A percentile compares a stretch with the other conserved stretches of the same genome.
Conservation (phyloP, 208 protist species). For the Acanthamoeba rhysodes region DNA sequence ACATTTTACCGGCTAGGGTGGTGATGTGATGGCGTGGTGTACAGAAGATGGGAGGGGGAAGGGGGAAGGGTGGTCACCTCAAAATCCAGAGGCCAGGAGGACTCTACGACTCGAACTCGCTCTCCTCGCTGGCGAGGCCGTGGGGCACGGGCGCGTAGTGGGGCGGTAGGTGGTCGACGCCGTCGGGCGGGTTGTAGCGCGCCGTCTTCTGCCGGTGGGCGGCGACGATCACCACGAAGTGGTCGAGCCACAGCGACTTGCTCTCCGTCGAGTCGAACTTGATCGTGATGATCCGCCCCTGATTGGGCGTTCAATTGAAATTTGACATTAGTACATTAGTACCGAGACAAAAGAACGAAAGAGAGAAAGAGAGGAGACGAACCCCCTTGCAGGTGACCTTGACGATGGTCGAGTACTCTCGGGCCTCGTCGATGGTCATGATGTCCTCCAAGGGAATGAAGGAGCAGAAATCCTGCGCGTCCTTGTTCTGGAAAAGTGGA, state of each 20-base stretch:
- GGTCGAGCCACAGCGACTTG: slow-evolving; percentile 48
- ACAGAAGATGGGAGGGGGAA: background rate
- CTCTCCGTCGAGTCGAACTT: slow-evolving; percentile 61
- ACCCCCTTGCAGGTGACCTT: slow-evolving; percentile 68
- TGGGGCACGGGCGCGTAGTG: background rate
- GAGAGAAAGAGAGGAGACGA: background rate
- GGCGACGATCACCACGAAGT: slow-evolving; percentile 70
- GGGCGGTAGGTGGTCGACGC: background rate
- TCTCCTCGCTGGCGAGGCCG: slow-evolving; percentile 42
- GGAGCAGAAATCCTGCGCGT: slow-evolving; percentile 40
- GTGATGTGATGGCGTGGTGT: too few relatives aligned
- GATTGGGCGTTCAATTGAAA: background rate
- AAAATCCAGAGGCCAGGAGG: background rate
- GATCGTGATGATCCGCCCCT: slow-evolving; percentile 63
- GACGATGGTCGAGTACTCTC: slow-evolving; percentile 66
- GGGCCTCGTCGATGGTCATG: slow-evolving; percentile 70
- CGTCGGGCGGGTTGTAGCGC: background rate
- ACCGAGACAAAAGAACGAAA: too few relatives aligned
- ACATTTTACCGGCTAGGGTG: too few relatives aligned
- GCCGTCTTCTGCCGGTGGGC: slow-evolving; percentile 32
- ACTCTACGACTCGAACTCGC: slow-evolving; percentile 26
- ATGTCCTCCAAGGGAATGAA: slow-evolving; percentile 76
- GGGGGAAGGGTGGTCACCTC: background rate
- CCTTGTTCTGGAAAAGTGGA: background rate
- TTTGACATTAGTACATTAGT: too few relatives aligned